Evolutionary conservation across 805 yeast species (phyloP).

Genomic region (Wickerhamomyces pijperi): DNA sequence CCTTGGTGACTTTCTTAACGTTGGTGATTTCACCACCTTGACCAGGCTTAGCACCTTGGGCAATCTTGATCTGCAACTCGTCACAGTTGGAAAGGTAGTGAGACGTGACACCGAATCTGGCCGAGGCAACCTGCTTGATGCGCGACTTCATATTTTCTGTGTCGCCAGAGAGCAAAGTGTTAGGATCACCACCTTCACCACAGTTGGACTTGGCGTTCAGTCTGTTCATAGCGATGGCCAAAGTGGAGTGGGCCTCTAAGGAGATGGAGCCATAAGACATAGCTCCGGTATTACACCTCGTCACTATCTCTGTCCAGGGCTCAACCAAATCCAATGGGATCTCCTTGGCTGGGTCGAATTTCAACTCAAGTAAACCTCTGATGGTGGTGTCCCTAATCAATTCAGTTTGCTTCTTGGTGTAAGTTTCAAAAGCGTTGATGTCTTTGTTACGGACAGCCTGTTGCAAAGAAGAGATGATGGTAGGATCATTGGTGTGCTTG

Average conservation of each 20-base stretch:
- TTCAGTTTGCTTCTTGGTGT: slow-evolving; percentile 81
- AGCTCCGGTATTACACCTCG: slow-evolving; percentile 98
- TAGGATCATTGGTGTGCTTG: slow-evolving; percentile 88
- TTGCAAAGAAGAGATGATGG: slow-evolving; percentile 89
- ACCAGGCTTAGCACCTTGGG: slow-evolving; percentile 99
- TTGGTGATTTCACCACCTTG: slow-evolving; percentile 84
- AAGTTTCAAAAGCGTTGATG: slow-evolving; percentile 83
- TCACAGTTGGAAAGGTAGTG: slow-evolving; percentile 92
- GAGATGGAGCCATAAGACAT: slow-evolving; percentile 99
- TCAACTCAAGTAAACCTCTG: slow-evolving; percentile 89
- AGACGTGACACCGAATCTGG: slow-evolving; percentile 96
- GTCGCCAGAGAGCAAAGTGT: slow-evolving; percentile 71
- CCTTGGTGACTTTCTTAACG: slow-evolving; percentile 57
- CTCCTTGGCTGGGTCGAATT: slow-evolving; percentile 54
- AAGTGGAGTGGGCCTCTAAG: slow-evolving; percentile 95
- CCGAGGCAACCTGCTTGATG: slow-evolving; percentile 95
- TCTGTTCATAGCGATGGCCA: slow-evolving; percentile 97
- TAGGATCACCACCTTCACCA: slow-evolving; percentile 99
- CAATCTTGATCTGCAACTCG: slow-evolving; percentile 96
- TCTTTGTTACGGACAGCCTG: slow-evolving; percentile 98
- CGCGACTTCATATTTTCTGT: slow-evolving; percentile 97
- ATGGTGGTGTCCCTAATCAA: slow-evolving; percentile 88
- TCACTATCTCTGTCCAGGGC: slow-evolving; percentile 98
- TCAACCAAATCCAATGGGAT: slow-evolving; percentile 97
- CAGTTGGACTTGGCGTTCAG: slow-evolving; percentile 96